Percentiles rank a stretch among this genome's conserved stretches.
phyloP scores from a whole-genome alignment of 352 stramenopile species.

The Phytophthora uliginosa region DNA sequence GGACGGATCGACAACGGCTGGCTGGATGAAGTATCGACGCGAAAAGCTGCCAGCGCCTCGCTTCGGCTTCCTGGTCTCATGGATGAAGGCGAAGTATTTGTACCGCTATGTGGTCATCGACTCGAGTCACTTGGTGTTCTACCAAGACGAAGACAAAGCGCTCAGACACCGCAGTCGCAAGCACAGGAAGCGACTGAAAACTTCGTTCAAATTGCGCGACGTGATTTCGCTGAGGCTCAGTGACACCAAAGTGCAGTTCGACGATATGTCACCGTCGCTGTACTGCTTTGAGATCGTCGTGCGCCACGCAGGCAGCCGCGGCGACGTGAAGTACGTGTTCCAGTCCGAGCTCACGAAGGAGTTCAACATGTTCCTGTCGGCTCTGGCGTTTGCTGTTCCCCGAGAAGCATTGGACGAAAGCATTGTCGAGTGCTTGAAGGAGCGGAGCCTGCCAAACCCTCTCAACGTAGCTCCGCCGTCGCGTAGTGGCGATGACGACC shows the following conservation, averaged over 20 bases:
- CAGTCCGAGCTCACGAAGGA: constrained; percentile 79
- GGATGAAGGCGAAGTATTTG: constrained; percentile 81
- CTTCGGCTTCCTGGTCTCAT: constrained; percentile 62
- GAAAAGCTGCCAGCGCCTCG: constrained; percentile 64
- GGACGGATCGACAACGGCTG: constrained; percentile 77
- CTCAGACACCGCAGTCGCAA: constrained; percentile 84
- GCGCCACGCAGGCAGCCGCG: constrained; percentile 53
- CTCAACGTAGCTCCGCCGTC: constrained; percentile 42
- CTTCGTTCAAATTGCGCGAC: constrained; percentile 76
- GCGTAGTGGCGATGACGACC: constrained; percentile 45
- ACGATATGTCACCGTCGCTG: constrained; percentile 84
- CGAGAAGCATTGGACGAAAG: constrained; percentile 69
- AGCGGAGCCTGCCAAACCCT: constrained; percentile 73
- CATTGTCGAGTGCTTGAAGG: constrained; percentile 67
- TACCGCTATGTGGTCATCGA: constrained; percentile 90
- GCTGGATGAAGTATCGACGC: constrained; percentile 90
- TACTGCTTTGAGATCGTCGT: constrained; percentile 87
- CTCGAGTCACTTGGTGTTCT: constrained; percentile 77
- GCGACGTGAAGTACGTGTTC: constrained; percentile 84
- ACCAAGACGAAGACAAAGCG: constrained; percentile 83
- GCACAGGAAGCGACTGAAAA: constrained; percentile 83
- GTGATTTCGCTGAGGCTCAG: constrained; percentile 71
- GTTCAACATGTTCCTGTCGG: constrained; percentile 83
- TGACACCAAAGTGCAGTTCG: constrained; percentile 80
- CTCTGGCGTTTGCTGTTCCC: constrained; percentile 77